Evolutionary conservation across 2,329 filamentous ascomycete genomes (phyloP).

Genomic region (Phoma herbarum): DNA sequence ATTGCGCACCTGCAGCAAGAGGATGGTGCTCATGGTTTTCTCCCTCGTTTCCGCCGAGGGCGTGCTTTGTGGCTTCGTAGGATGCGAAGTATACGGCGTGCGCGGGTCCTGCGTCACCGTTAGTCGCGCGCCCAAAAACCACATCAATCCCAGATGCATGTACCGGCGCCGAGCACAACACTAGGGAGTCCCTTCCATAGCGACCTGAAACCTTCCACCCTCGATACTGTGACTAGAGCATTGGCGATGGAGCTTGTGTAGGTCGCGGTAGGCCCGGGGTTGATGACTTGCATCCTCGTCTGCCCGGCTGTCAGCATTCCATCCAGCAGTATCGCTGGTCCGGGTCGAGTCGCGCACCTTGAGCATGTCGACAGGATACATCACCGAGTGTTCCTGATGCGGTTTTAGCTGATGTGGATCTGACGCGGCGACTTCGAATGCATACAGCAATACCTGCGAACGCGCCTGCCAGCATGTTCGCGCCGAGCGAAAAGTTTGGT

Average conservation of each 20-base stretch:
- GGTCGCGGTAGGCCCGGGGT: conserved; percentile 79
- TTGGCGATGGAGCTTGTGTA: conserved; percentile 86
- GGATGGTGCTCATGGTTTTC: conserved; percentile 91
- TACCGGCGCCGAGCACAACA: conserved; percentile 93
- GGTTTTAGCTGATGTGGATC: conserved; percentile 33
- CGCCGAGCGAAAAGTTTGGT: conserved; percentile 89
- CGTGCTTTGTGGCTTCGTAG: conserved; percentile 95
- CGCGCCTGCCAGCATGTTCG: conserved; percentile 95
- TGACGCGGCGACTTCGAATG: conserved; percentile 27
- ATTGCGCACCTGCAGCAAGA: conserved; percentile 79
- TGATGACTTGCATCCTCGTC: conserved; percentile 98
- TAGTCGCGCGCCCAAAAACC: conserved; percentile 26
- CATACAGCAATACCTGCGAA: conserved; percentile 95
- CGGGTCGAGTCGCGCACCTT: conserved; percentile 71
- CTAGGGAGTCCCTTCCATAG: conserved; percentile 97
- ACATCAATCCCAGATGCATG: conserved; percentile 28
- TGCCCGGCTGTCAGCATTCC: conserved; percentile 53
- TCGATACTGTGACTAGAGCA: conserved; percentile 90
- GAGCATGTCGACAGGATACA: conserved; percentile 98
- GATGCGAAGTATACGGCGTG: conserved; percentile 99
- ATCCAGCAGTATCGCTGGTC: conserved; percentile 2
- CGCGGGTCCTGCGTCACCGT: conserved; percentile 75
- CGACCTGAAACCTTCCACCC: conserved; percentile 86
- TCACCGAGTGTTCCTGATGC: conserved; percentile 90
- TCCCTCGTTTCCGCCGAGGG: conserved; percentile 89